These are phyloP conservation scores for Gnomoniopsis smithogilvyi DNA, from an alignment of 2,329 filamentous ascomycete species.

Conservation along the genomic window DNA sequence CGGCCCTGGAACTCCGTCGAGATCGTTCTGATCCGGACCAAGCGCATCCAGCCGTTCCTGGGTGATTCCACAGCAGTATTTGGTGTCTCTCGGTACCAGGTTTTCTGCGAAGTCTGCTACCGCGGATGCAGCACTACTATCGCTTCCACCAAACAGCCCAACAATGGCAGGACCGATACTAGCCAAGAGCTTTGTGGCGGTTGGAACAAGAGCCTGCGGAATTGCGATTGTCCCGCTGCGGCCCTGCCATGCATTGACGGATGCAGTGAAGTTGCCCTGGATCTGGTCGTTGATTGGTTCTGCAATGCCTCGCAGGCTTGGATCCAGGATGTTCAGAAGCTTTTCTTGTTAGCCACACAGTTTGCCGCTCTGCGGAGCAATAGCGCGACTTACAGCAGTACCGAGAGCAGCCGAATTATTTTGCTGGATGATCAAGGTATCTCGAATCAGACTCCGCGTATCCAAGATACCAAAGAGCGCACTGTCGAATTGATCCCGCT, in stretches of 20 bases:
- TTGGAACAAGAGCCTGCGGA: neutral
- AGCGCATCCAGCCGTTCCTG: neutral
- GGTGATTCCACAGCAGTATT: neutral
- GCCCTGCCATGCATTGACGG: conserved; percentile 3
- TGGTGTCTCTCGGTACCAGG: neutral
- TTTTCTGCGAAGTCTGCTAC: neutral
- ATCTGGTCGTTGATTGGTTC: conserved; percentile 11
- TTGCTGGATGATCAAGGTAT: conserved; percentile 6
- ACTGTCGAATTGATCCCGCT: conserved; percentile 3
- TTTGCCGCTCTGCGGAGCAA: neutral
- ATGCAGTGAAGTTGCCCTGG: conserved; percentile 9
- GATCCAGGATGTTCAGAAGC: conserved; percentile 7
- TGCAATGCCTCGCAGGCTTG: conserved; percentile 1
- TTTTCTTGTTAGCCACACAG: neutral
- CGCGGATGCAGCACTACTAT: neutral
- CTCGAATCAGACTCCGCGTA: conserved; percentile 6
- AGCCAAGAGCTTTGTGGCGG: neutral
- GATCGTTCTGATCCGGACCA: conserved; percentile 7
- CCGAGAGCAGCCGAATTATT: neutral
- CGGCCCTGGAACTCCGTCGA: neutral
- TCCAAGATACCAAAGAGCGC: conserved; percentile 3
- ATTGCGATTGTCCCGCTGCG: conserved; percentile 9
- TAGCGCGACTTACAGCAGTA: neutral
- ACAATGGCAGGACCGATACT: neutral
- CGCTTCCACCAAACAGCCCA: neutral